Evolutionary conservation across 192 early-diverging fungal species (phyloP), one percentile per base, ranked within the genome.

Genomic region (Coemansia reversa): DNA sequence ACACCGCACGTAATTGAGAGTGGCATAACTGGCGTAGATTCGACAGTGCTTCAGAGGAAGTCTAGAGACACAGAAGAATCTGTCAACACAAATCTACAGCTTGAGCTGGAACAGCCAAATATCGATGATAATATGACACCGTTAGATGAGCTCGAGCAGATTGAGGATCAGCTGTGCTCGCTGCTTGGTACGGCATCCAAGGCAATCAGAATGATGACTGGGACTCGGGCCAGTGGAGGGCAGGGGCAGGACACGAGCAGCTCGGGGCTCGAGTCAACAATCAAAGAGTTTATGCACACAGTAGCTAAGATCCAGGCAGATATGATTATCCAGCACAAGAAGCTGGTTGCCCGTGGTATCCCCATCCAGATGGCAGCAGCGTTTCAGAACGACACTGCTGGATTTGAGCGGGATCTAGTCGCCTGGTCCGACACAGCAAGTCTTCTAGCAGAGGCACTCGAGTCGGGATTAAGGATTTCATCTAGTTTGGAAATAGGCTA

Each of bases 251-350:
- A 66, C 25, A 49, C 22, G 28, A 5, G 51, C 9, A 59, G 27
- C 8, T 39, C 45, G 11, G 65, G 47, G 1, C 51, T 58, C 52
- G 65, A 68, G 7, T 24, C 75, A 3, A 78, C 62, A 1, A 51
- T 78, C 29, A 48, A 33, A 27, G 62, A 65, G 39, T 78, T 78
- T 57, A 78, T 78, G 75, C 58, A 39, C 7, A 55, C 55, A 20
- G 75, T 69, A 6, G 75, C 69, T 2, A 57, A 60, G 39, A 63
- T 78, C 5, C 76, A 78, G 54, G 76, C 76, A 14, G 70, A 53
- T 0, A 23, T 78, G 62, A 39, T 19, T 49, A 24, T 33, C 25
- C 66, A 73, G 61, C 76, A 79, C 51, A 55, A 49, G 60, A 2
- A 25, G 48, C 61, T 79, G 29, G 67, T 60, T 2, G 55, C 19